Conservation (phyloP, 148 eudicot genomes). For the Fagopyrum tataricum region DNA sequence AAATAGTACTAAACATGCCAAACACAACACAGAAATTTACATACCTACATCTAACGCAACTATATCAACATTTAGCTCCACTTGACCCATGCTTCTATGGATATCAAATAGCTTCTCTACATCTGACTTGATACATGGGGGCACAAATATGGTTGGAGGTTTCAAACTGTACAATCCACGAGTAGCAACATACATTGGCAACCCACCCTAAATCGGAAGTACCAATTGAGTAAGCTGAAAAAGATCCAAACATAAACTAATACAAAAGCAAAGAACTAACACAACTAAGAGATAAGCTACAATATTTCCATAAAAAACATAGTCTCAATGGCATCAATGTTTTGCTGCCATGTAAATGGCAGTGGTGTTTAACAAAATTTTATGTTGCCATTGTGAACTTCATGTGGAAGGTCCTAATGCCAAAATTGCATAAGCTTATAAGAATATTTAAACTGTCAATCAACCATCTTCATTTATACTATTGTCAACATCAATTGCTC, state of each 20-base stretch:
- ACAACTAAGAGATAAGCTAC: not conserved
- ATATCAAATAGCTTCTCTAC: slow-evolving; percentile 76
- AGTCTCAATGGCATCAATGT: not conserved
- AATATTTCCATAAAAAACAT: not conserved
- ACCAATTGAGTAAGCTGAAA: not conserved
- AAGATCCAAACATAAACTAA: not conserved
- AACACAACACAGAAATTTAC: not conserved
- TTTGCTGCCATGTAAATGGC: not conserved
- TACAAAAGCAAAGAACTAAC: not conserved
- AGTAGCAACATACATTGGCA: slow-evolving; percentile 94
- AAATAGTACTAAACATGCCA: not conserved
- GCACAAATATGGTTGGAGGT: slow-evolving; percentile 85
- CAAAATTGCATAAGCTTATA: not conserved
- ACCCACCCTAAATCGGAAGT: slow-evolving; percentile 67
- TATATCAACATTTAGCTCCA: slow-evolving; percentile 75
- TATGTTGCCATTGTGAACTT: not conserved
- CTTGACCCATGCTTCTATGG: slow-evolving; percentile 82
- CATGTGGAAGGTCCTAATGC: not conserved
- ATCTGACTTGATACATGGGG: slow-evolving; percentile 83
- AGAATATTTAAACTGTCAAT: not conserved
- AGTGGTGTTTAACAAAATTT: not conserved
- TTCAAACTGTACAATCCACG: slow-evolving; percentile 82
- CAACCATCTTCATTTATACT: not conserved
- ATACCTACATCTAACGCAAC: slow-evolving; percentile 88
- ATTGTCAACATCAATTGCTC: not conserved